Base-by-base conservation (phyloP, 2,329 filamentous ascomycete species). In the Colletotrichum tanaceti region DNA sequence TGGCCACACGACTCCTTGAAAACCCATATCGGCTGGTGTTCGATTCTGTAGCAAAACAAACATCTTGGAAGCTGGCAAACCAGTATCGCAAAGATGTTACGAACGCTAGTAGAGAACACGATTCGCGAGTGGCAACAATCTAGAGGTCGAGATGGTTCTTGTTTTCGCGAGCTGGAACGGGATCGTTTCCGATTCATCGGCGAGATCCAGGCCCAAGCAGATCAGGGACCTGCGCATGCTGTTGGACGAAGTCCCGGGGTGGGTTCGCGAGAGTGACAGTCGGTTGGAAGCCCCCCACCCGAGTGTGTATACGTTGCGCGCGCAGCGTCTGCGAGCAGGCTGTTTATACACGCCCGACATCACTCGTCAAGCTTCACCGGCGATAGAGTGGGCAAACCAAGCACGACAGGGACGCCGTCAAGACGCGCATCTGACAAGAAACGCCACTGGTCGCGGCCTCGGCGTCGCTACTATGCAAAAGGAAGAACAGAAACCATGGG, bases 341-440 rank as follows among this genome's bases (percentile, higher is more conserved):
- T 7, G 3, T n/a, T 24, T 32, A n/a, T 9, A n/a, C 11, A 7
- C 13, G 6, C 18, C 10, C 11, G 28, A 5, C 18, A 35, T 35
- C 9, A 35, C n/a, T 18, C 93, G 86, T 60, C 96, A 97, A 77
- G 95, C 94, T 20, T 96, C 92, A 10, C 92, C 94, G 28, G 96
- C 96, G 1, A 91, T 99, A 90, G 97, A 97, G 79, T 99, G 96
- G 96, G 93, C 95, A 39, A 95, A 86, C 79, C 79, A 94, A 94
- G 75, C 98, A 98, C 77, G 96, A 98, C 80, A 97, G 96, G 80
- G 90, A 96, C 74, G 85, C 91, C 7, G 91, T 97, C 70, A 90
- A 94, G 62, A 93, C 71, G 90, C 93, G n/a, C 98, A 98, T 79
- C 85, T 98, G 59, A 88, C 89, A 52, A 90, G 97, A 75, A 83